phyloP scores from a whole-genome alignment of 805 yeast genomes.

The Kazachstania africana region DNA sequence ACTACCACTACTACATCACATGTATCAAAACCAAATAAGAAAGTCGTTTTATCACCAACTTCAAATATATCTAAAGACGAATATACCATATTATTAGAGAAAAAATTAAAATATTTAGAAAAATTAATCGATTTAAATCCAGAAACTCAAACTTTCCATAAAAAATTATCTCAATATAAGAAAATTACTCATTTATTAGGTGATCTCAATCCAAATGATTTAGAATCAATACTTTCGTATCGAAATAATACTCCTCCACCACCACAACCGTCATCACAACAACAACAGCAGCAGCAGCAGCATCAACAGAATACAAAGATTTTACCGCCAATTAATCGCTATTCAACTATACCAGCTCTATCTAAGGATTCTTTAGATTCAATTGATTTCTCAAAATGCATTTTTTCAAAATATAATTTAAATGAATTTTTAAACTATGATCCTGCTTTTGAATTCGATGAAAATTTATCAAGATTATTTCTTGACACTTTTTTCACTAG shows the following conservation, averaged over 20 bases:
- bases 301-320: background rate
- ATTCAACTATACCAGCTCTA: constrained; percentile 10
- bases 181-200: constrained; percentile 28
- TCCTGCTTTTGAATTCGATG: constrained; percentile 43
- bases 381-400: constrained; percentile 30
- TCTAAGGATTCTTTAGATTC: constrained; percentile 25
- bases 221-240: constrained; percentile 2
- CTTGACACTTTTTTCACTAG: constrained; percentile 45
- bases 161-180: constrained; percentile 27
- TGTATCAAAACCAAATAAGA: background rate
- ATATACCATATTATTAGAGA: constrained; percentile 45
- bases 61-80: constrained; percentile 33
- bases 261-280: background rate
- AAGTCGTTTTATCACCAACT: background rate
- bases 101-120: constrained; percentile 41
- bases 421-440: constrained; percentile 35
- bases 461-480: constrained; percentile 36
- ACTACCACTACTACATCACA: background rate
- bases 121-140: constrained; percentile 27
- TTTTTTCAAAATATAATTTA: constrained; percentile 37
- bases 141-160: constrained; percentile 19
- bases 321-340: background rate
- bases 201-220: constrained; percentile 3
- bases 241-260: background rate
- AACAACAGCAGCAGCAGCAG: background rate